Evolutionary conservation across 768 basidiomycete species (phyloP), one percentile per base, ranked within the genome.

Genomic region (Piloderma croceum): DNA sequence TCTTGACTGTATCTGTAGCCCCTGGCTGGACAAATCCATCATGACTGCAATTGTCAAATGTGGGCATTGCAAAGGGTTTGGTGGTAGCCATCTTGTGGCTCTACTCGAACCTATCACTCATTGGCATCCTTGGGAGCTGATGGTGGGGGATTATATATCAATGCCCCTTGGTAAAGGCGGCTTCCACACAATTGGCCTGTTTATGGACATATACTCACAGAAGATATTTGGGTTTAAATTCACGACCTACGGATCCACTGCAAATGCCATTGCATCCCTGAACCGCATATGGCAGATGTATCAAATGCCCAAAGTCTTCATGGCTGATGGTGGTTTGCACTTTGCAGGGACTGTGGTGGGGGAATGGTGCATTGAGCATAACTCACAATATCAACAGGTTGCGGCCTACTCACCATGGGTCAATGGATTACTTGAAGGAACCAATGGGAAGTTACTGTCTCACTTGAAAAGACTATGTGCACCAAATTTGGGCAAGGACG

Each of bases 391-490:
- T 39, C 29, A 47, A 13, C 36, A 43, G 0, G 45, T 51, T 34
- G 31, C 63, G 10, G 44, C 31, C 13, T 60, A 58, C 39, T 43
- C 58, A 25, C 58, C 57, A 1, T 61, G 60, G 60, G 35, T 52
- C 17, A 61, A 59, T 34, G 54, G 59, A 1, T 46, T 58, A 2
- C 44, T 56, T 5, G 55, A 60, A 32, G 52, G 51, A 10, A 44
- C 47, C 1, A 58, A 57, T 44, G 47, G 47, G 31, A 35, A 56
- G 1, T 31, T 58, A 4, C 24, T 56, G 5, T 46, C 46, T 18
- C 32, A 48, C 6, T 41, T 59, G 10, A 42, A 45, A 7, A 36
- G 47, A 5, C 21, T 56, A 13, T 56, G 56, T 19, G 46, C 47
- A 6, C 53, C 56, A 12, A 39, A 52, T 11, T 34, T 54, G 6